phyloP scores from a whole-genome alignment of 1,284 basidiomycete species.

The Flammula alnicola region DNA sequence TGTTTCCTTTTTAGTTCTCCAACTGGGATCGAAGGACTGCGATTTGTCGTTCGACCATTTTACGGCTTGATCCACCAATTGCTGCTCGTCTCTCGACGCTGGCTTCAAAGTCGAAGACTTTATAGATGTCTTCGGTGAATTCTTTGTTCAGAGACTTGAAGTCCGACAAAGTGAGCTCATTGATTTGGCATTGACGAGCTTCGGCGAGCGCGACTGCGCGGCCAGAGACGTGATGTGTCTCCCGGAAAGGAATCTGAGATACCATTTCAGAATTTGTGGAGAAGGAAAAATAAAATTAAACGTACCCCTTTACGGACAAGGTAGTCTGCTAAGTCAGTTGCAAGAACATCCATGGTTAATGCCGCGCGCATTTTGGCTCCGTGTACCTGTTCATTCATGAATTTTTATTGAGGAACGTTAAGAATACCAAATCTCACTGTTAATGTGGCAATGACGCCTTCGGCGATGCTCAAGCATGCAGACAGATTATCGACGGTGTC shows the following conservation, averaged over 20 bases:
- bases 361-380: conserved; percentile 89
- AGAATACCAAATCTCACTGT: conserved; percentile 60
- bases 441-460: conserved; percentile 92
- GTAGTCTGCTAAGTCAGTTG: conserved; percentile 97
- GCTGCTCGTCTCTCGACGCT: conserved; percentile 95
- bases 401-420: not conserved
- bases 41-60: conserved; percentile 88
- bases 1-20: conserved; percentile 33
- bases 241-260: conserved; percentile 86
- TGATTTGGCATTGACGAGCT: conserved; percentile 78
- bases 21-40: conserved; percentile 64
- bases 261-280: conserved; percentile 2
- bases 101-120: conserved; percentile 91
- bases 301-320: conserved; percentile 96
- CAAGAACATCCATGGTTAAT: conserved; percentile 95
- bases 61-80: conserved; percentile 88
- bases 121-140: conserved; percentile 83
- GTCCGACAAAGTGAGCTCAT: conserved; percentile 81
- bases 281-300: conserved; percentile 21
- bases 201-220: conserved; percentile 95
- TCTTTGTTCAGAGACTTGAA: conserved; percentile 77
- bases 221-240: conserved; percentile 98
- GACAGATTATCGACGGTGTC: conserved; percentile 91
- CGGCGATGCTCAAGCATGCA: conserved; percentile 91
- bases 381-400: conserved; percentile 64